A percentile compares a stretch with the other conserved stretches of the same genome.
Evolutionary conservation across 2,329 filamentous ascomycete genomes (phyloP).

Genomic region (Monosporascus sp.): DNA sequence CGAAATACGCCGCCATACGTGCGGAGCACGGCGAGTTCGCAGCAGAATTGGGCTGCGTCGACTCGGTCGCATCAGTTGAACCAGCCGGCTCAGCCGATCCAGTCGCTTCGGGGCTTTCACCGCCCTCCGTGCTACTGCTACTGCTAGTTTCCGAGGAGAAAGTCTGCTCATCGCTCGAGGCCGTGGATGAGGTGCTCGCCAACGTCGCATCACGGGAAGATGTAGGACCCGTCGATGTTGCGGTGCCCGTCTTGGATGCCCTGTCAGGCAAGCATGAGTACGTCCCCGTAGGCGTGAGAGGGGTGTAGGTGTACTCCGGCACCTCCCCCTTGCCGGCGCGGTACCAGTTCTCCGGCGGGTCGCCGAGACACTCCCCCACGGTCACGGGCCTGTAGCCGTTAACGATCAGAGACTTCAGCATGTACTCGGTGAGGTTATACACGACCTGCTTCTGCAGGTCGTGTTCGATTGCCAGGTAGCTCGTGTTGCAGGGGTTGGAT

Average conservation of each 20-base stretch:
- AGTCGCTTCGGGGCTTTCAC: too few relatives aligned
- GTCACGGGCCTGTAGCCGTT: conserved; percentile 44
- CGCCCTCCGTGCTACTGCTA: too few relatives aligned
- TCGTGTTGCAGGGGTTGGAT: conserved; percentile 22
- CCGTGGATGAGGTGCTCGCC: neutral
- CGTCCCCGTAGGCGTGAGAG: conserved; percentile 24
- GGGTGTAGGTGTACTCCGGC: conserved; percentile 23
- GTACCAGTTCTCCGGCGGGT: conserved; percentile 49
- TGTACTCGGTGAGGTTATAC: conserved; percentile 41
- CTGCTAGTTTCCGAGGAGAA: too few relatives aligned
- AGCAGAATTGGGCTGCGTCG: too few relatives aligned
- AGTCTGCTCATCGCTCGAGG: too few relatives aligned
- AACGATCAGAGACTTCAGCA: conserved; percentile 34
- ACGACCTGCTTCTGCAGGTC: conserved; percentile 43
- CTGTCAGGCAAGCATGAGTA: conserved; percentile 1
- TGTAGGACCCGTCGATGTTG: neutral
- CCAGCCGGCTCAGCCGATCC: too few relatives aligned
- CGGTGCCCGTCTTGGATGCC: neutral
- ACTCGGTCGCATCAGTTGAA: too few relatives aligned
- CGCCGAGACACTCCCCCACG: conserved; percentile 50
- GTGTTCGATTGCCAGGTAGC: conserved; percentile 35
- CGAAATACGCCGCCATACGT: too few relatives aligned
- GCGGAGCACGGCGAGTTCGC: too few relatives aligned
- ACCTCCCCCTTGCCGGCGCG: conserved; percentile 29
- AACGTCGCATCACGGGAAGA: neutral